phyloP scores from a whole-genome alignment of 495 filamentous ascomycete species.

The Aspergillus taichungensis region DNA sequence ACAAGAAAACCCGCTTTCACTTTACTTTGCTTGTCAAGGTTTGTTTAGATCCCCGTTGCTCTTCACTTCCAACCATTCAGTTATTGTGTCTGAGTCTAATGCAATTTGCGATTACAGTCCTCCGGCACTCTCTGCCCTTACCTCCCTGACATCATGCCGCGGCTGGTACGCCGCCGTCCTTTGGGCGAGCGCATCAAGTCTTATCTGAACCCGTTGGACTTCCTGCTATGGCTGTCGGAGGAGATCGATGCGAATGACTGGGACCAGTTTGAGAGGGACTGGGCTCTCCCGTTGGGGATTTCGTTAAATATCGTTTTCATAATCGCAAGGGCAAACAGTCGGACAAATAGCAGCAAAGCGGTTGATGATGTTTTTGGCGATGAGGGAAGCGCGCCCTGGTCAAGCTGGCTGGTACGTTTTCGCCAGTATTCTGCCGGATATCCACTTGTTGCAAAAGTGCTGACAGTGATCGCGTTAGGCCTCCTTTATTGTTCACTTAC shows the following conservation, averaged over 20 bases:
- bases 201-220: conserved; percentile 79
- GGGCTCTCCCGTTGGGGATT: conserved; percentile 66
- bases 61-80: no score
- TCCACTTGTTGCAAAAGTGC: conserved; percentile 1
- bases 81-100: no score
- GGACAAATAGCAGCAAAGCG: conserved; percentile 29
- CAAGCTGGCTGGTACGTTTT: conserved; percentile 69
- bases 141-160: conserved; percentile 45
- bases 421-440: conserved; percentile 1
- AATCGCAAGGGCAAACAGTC: conserved; percentile 69
- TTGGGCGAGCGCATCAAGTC: conserved; percentile 66
- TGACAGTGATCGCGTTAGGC: conserved; percentile 36
- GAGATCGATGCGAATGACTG: conserved; percentile 81
- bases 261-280: conserved; percentile 66
- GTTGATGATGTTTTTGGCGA: conserved; percentile 83
- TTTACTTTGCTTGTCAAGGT: no score
- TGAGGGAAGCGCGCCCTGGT: conserved; percentile 50
- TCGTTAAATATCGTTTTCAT: conserved; percentile 70
- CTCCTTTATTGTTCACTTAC: conserved; percentile 56
- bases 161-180: conserved; percentile 72
- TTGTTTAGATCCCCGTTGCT: no score
- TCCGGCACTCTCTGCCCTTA: background rate
- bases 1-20: no score
- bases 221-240: conserved; percentile 80
- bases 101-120: background rate